These are phyloP conservation scores for Petrea volubilis DNA, from an alignment of 257 asterid species.

Conservation along the genomic window DNA sequence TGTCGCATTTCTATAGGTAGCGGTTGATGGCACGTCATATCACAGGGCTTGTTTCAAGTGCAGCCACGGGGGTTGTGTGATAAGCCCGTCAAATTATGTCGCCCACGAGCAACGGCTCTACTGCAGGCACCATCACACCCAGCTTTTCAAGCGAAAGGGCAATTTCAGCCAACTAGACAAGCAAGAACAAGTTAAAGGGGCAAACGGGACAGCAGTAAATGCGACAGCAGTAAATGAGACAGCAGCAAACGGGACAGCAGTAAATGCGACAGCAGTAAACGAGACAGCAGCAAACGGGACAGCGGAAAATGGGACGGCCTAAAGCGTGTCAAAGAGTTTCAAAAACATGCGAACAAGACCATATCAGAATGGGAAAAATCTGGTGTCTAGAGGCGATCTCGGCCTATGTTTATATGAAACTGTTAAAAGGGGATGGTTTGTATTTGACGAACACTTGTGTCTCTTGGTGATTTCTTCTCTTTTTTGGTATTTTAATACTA, in stretches of 20 bases:
- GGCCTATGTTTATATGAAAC: neutral
- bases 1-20: conserved; percentile 44
- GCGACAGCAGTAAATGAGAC: too few relatives aligned
- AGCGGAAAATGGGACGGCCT: too few relatives aligned
- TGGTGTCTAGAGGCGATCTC: neutral
- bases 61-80: conserved; percentile 72
- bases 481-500: neutral
- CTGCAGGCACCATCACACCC: conserved; percentile 82
- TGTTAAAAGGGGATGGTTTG: neutral
- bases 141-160: conserved; percentile 77
- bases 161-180: conserved; percentile 68
- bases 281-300: too few relatives aligned
- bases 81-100: conserved; percentile 77
- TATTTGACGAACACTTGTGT: neutral
- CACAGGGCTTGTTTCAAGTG: conserved; percentile 79
- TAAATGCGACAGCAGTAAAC: too few relatives aligned
- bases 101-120: conserved; percentile 72
- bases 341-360: neutral
- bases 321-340: neutral
- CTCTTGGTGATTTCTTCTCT: neutral
- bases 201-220: conserved; percentile 33
- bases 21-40: conserved; percentile 72
- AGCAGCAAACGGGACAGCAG: too few relatives aligned
- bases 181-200: conserved; percentile 39
- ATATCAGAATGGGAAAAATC: neutral